Evolutionary conservation across 805 yeast genomes (phyloP), one percentile per base, ranked within the genome.

Genomic region (Yarrowia deformans): DNA sequence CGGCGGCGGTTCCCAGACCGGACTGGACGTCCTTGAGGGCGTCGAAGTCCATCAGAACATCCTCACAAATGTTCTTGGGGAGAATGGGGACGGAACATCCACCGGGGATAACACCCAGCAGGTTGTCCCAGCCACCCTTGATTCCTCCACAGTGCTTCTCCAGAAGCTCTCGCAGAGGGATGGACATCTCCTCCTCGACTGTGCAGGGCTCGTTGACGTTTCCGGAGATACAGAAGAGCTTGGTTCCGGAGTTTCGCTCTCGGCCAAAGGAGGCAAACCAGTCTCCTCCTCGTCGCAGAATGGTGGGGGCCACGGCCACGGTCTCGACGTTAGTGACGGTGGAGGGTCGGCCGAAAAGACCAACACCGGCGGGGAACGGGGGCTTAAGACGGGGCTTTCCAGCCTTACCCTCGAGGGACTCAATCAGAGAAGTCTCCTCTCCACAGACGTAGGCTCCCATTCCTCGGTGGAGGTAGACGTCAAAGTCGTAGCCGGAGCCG

Each of bases 381-480:
- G 97, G 97, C 87, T 91, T 91, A 79, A 91, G 85, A 81, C 97
- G 87, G 74, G 97, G 97, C 81, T 91, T 91, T 73, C 97, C 97
- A 70, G 95, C 96, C 80, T 91, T 91, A 75, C 97, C 97, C 81
- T 91, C 97, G 68, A 91, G 82, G 3, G 93, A 88, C 82, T 91
- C 97, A 77, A 91, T 90, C 77, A 91, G 82, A 6, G 96, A 93
- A 52, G 97, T 91, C 81, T 91, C 97, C 81, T 91, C 97, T 75
- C 97, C 97, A 81, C 97, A 91, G 66, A 91, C 85, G 80, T 91
- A 91, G 12, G 97, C 97, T 72, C 97, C 97, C 92, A 90, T 90
- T 73, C 97, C 97, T 77, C 97, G 87, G 81, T 91, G 97, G 74
- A 91, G 85, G 79, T 84, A 91, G 60, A 91, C 87, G 78, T 91